phyloP scores from a whole-genome alignment of 208 protist species.

The Acanthamoeba lenticulata region DNA sequence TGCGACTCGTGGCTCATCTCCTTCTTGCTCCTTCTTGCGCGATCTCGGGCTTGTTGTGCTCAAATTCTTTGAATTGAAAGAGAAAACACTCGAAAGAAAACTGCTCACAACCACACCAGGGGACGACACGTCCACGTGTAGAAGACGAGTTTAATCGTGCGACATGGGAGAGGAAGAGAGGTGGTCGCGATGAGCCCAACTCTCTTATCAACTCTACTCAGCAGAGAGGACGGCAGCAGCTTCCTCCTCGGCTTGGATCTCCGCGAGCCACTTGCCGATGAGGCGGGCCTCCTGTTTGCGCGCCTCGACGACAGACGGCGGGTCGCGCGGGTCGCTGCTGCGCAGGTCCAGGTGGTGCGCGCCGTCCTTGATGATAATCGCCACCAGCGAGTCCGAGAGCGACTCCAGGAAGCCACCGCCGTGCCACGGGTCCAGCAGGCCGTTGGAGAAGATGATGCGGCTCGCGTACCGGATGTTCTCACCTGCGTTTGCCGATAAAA shows the following conservation, averaged over 20 bases:
- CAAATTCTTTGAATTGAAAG: no score
- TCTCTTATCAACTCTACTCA: no score
- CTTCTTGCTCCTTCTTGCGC: no score
- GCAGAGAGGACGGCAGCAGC: not conserved
- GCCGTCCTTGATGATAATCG: constrained; percentile 77
- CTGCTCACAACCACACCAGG: no score
- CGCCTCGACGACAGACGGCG: constrained; percentile 77
- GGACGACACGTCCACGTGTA: no score
- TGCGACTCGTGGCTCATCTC: no score
- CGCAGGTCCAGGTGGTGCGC: constrained; percentile 90
- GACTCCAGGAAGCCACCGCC: constrained; percentile 74
- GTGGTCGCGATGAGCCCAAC: no score
- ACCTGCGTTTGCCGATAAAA: not conserved
- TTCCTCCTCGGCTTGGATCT: not conserved
- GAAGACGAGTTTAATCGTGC: no score
- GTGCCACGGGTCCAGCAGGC: constrained; percentile 88
- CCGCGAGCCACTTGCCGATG: constrained; percentile 78
- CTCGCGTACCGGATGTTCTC: constrained; percentile 36
- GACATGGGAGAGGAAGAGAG: no score
- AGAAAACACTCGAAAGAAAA: no score
- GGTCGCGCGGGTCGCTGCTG: constrained; percentile 84
- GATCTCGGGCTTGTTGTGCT: no score
- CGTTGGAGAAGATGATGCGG: constrained; percentile 92
- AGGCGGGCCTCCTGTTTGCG: constrained; percentile 71
- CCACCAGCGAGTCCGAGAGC: constrained; percentile 70